Base-by-base conservation (phyloP, 768 basidiomycete species). In the Agrocybe chaxingu region DNA sequence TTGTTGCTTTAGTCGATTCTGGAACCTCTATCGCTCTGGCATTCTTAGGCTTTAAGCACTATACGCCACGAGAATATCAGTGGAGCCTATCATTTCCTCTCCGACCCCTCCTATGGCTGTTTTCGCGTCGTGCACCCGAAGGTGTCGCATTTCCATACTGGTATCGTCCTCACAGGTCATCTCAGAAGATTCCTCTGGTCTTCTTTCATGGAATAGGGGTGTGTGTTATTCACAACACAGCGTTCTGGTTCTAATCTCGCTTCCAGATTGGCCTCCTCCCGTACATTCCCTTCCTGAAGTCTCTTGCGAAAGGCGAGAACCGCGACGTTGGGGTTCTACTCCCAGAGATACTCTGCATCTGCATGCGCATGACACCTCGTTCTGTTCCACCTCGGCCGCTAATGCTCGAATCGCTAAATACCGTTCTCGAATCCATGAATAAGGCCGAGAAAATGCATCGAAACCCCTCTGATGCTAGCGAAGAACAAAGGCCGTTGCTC, bases 151-250 rank as follows among this genome's bases (percentile, higher is more conserved):
- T 72, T 29, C 67, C 71, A 1, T 72, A 71, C 54, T 75, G 72
- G 71, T 67, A 70, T 53, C 66, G 70, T 8, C 69, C 69, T 0
- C 82, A 85, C 51, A 69, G 64, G 32, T 76, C 80, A 3, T 47
- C 44, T 7, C 68, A 67, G 1, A 79, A 77, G 52, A 65, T 68
- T 7, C 82, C 84, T 0, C 64, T 87, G 8, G 61, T 86, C n/a
- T 84, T 87, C 57, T 56, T 87, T 1, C 85, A 87, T 48, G 85
- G 85, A 8, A 79, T 86, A n/a, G 85, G 85, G 8, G 81, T 84
- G 64, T 2, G 75, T 66, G 11, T 19, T 31, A 33, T 36, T 32
- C 10, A 32, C 38, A 37, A 2, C 35, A 12, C 8, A 34, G 16
- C 18, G 24, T 29, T 16, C 39, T 52, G 7, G 44, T 44, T 3